These are phyloP conservation scores for Phoenix roebelenii DNA, from an alignment of 176 grass and related monocot genomes.

Conservation along the genomic window DNA sequence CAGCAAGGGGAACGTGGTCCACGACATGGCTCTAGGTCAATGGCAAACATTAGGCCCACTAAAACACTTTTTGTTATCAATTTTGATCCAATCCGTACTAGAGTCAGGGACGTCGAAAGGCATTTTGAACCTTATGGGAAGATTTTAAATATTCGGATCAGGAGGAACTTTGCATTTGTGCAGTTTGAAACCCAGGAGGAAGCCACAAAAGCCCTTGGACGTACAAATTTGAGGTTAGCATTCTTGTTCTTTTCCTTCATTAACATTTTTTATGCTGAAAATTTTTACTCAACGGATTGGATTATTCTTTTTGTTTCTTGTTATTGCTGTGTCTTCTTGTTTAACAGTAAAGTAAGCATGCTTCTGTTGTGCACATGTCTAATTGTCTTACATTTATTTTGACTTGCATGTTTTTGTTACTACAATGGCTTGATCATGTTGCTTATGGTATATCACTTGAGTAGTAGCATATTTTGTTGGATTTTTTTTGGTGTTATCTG, in stretches of 20 bases:
- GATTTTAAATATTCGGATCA: constrained; percentile 5
- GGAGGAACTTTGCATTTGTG: constrained; percentile 7
- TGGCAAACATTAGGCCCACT: not conserved
- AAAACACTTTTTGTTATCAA: constrained; percentile 7
- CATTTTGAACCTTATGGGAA: constrained; percentile 11
- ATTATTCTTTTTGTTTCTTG: too few relatives aligned
- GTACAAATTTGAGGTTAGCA: constrained; percentile 62
- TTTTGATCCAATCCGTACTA: constrained; percentile 1
- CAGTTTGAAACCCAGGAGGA: constrained; percentile 11
- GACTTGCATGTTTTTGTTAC: too few relatives aligned
- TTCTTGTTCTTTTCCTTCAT: not conserved
- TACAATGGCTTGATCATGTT: too few relatives aligned
- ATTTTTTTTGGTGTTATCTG: too few relatives aligned
- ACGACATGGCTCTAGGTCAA: constrained; percentile 1
- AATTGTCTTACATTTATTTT: too few relatives aligned
- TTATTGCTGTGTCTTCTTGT: too few relatives aligned
- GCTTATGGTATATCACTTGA: too few relatives aligned
- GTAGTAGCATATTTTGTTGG: too few relatives aligned
- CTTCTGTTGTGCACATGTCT: too few relatives aligned
- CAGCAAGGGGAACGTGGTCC: not conserved
- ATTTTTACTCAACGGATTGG: too few relatives aligned
- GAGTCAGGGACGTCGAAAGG: not conserved
- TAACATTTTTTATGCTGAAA: too few relatives aligned
- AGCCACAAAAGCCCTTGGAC: constrained; percentile 30
- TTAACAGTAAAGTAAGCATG: too few relatives aligned